Base-by-base conservation (phyloP, 108 stramenopile species). In the Aureococcus anophagefferens region DNA sequence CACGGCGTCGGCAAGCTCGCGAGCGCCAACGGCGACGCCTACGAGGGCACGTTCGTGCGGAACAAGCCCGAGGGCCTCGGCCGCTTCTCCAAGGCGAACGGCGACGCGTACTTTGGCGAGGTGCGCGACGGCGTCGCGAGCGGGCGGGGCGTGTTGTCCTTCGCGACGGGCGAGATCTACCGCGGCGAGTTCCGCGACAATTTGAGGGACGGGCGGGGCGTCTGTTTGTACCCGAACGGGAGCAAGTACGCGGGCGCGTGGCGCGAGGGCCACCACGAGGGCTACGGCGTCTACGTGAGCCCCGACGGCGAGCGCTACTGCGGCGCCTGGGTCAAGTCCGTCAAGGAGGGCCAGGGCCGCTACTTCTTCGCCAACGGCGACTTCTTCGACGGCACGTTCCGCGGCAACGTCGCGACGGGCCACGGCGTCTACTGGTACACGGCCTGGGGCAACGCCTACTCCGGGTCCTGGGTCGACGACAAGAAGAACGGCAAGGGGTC, bases 321-420 rank as follows among this genome's bases (percentile, higher is more conserved):
- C 37, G 77, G 77, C 16, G 34, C 68, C 29, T 78, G 77, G 77
- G 31, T n/a, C 33, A 30, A 36, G 14, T 33, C 35, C 11, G 68
- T 73, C 37, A 78, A 78, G 64, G 34, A 78, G 30, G 77, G 77
- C 9, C 16, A 21, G 59, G 77, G 77, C 3, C 25, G 77, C 30
- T 78, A 78, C 46, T 51, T 29, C 72, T 78, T 78, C 33, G 45
- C 33, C 14, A 78, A 78, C 66, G 71, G 70, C 15, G 77, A 75
- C 62, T 68, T 68, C 16, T 75, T 68, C 40, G 74, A 75, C 30
- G 74, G 74, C 34, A n/a, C 34, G 13, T 75, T 67, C 33, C 30
- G 15, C 5, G 68, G 46, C 37, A 68, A 35, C 7, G 45, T 44
- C 0, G 34, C 36, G 16, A 35, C 25, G 4, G 68, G 68, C 11